Percentiles rank a stretch among this genome's conserved stretches.
Evolutionary conservation across 352 stramenopile species (phyloP).

Genomic region (Pythium myriotylum): DNA sequence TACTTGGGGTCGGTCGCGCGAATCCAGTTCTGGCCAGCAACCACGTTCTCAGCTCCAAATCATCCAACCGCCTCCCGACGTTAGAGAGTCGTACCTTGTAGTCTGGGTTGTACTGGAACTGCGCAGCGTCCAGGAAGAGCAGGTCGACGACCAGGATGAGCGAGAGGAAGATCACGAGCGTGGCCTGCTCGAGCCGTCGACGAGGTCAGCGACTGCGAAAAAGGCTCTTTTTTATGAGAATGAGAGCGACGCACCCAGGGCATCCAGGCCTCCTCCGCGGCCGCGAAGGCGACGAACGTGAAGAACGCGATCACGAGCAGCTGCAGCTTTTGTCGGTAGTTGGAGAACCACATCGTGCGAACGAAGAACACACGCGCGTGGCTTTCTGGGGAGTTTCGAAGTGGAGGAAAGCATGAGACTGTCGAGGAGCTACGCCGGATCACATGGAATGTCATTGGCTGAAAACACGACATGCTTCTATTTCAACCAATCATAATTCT

Average conservation of each 20-base stretch:
- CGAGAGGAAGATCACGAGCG: constrained; percentile 73
- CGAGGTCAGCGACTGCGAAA: background rate
- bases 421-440: background rate
- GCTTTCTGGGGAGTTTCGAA: background rate
- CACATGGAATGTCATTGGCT: background rate
- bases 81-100: constrained; percentile 79
- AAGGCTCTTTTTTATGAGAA: background rate
- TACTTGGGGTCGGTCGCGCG: constrained; percentile 79
- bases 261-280: constrained; percentile 78
- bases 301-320: constrained; percentile 84
- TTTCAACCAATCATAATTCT: no score
- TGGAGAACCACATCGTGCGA: constrained; percentile 69
- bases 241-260: constrained; percentile 56
- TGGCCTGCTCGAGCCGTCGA: constrained; percentile 53
- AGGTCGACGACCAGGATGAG: constrained; percentile 76
- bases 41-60: background rate
- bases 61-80: background rate
- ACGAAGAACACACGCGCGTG: background rate
- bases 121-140: constrained; percentile 66
- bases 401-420: background rate
- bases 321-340: constrained; percentile 77
- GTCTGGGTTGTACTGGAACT: constrained; percentile 86
- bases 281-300: constrained; percentile 78
- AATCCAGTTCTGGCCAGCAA: constrained; percentile 62
- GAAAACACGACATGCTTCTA: background rate